Evolutionary conservation across 2,329 filamentous ascomycete genomes (phyloP).

Genomic region (Dactylellina haptotyla): DNA sequence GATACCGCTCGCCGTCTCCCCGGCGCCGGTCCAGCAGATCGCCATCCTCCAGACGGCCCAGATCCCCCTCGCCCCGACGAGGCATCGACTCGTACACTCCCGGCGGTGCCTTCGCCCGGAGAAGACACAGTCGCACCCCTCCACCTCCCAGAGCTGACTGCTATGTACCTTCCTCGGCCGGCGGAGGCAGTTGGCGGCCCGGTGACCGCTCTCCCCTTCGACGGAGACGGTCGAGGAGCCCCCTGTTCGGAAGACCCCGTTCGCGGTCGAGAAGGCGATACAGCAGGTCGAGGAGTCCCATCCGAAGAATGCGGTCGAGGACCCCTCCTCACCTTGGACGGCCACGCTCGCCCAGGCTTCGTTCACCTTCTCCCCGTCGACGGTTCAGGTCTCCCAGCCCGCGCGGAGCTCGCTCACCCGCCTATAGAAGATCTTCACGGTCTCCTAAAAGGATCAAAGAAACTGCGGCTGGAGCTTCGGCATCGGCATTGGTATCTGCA

Average conservation of each 20-base stretch:
- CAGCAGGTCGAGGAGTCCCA: conserved; percentile 30
- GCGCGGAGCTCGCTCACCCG: conserved; percentile 28
- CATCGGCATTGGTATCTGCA: no score
- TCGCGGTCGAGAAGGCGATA: conserved; percentile 43
- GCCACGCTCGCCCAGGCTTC: conserved; percentile 27
- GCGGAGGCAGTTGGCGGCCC: conserved; percentile 55
- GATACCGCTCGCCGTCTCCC: conserved; percentile 44
- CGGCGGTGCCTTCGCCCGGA: conserved; percentile 53
- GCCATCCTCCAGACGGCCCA: conserved; percentile 37
- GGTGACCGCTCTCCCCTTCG: conserved; percentile 41
- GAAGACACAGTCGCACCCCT: conserved; percentile 54
- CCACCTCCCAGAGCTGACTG: conserved; percentile 57
- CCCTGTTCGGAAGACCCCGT: conserved; percentile 41
- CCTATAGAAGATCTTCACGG: conserved; percentile 29
- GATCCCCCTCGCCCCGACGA: conserved; percentile 53
- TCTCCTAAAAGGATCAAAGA: conserved; percentile 44
- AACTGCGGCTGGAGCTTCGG: no score
- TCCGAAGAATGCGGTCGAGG: conserved; percentile 22
- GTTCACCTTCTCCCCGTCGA: conserved; percentile 37
- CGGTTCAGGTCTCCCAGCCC: conserved; percentile 38
- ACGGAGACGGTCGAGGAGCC: conserved; percentile 43
- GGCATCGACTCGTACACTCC: conserved; percentile 58
- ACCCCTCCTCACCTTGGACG: conserved; percentile 31
- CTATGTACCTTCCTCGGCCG: conserved; percentile 55
- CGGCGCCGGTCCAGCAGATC: conserved; percentile 34